These are phyloP conservation scores for Exophiala xenobiotica DNA, from an alignment of 2,329 filamentous ascomycete genomes.

Conservation along the genomic window DNA sequence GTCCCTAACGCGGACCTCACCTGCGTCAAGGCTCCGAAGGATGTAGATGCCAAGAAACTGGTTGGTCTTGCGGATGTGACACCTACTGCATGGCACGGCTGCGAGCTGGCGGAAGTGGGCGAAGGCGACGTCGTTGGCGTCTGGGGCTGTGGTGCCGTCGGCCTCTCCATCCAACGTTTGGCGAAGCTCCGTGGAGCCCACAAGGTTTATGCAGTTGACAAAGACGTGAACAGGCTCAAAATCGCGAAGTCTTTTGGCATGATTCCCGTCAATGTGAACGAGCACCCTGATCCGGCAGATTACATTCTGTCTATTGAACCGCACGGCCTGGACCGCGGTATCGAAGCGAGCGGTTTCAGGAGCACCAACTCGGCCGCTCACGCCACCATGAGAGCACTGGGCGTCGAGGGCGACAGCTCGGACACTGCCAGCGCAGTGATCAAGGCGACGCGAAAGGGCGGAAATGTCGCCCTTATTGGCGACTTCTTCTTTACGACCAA, in stretches of 20 bases:
- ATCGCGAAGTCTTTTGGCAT: conserved; percentile 35
- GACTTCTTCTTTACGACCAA: conserved; percentile 72
- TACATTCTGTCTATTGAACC: conserved; percentile 35
- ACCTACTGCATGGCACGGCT: conserved; percentile 37
- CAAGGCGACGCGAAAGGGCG: conserved; percentile 35
- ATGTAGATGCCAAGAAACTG: conserved; percentile 33
- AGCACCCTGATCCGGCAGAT: conserved; percentile 32
- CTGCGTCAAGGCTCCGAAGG: conserved; percentile 33
- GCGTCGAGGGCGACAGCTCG: conserved; percentile 32
- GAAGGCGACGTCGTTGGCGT: conserved; percentile 35
- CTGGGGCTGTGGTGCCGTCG: conserved; percentile 37
- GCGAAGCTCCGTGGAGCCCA: conserved; percentile 34
- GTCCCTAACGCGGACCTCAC: conserved; percentile 38
- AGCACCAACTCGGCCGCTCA: conserved; percentile 29
- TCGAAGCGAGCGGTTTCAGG: conserved; percentile 36
- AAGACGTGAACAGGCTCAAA: conserved; percentile 33
- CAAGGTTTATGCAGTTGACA: conserved; percentile 38
- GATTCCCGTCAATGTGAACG: conserved; percentile 32
- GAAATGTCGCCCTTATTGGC: conserved; percentile 34
- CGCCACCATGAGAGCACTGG: conserved; percentile 29
- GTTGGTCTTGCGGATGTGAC: conserved; percentile 36
- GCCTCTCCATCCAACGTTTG: conserved; percentile 34
- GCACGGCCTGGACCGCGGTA: conserved; percentile 33
- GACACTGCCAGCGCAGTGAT: conserved; percentile 34
- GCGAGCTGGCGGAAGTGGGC: conserved; percentile 35